phyloP scores from a whole-genome alignment of 228 moss, liverwort and hornwort species.

The Sphagnum fallax region DNA sequence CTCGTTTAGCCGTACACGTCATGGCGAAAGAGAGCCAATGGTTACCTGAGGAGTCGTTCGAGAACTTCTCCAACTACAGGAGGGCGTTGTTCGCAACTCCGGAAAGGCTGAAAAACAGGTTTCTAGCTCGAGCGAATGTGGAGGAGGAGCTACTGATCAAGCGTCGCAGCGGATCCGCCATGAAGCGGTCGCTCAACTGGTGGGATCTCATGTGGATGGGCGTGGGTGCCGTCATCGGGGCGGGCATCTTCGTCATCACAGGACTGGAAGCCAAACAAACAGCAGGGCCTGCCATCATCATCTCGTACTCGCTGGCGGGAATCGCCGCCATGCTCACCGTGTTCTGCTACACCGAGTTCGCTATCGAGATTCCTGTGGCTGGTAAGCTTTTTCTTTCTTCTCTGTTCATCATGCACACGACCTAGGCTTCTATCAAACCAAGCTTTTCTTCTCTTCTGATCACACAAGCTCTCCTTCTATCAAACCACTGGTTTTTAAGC shows the following conservation, averaged over 20 bases:
- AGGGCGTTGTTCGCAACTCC: conserved; percentile 46
- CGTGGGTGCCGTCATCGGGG: conserved; percentile 40
- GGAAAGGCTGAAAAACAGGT: conserved; percentile 27
- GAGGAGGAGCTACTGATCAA: conserved; percentile 31
- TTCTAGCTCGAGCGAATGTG: conserved; percentile 35
- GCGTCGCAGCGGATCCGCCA: conserved; percentile 23
- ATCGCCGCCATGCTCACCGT: conserved; percentile 62
- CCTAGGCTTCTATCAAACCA: too few relatives aligned
- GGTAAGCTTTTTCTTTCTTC: conserved; percentile 13
- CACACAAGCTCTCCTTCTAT: too few relatives aligned
- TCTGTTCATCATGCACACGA: too few relatives aligned
- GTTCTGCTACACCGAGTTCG: conserved; percentile 75
- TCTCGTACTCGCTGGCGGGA: conserved; percentile 39
- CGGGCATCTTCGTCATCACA: conserved; percentile 56
- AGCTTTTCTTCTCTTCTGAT: too few relatives aligned
- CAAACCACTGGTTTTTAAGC: too few relatives aligned
- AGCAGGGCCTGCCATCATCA: conserved; percentile 43
- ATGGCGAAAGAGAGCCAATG: conserved; percentile 7
- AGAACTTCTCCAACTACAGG: conserved; percentile 41
- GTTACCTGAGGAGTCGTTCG: conserved; percentile 75
- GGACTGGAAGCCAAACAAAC: conserved; percentile 25
- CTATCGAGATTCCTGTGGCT: conserved; percentile 80
- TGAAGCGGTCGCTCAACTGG: conserved; percentile 40
- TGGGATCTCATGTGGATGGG: conserved; percentile 69
- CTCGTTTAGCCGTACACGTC: too few relatives aligned